Percentiles rank a stretch among this genome's conserved stretches.
phyloP scores from a whole-genome alignment of 164 flowering plant genomes.

The Vitis cinerea region DNA sequence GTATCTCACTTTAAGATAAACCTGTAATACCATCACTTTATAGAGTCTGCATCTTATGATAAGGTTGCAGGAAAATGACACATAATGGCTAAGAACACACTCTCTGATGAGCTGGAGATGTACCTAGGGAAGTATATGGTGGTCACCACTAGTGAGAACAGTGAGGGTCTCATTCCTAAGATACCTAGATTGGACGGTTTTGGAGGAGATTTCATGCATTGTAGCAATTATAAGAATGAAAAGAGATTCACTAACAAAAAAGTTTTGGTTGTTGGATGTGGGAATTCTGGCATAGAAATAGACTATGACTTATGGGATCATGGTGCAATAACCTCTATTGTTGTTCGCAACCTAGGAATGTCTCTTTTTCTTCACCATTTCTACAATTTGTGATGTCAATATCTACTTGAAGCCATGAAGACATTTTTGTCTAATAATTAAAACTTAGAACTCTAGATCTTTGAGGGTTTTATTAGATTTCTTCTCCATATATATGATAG shows the following conservation, averaged over 20 bases:
- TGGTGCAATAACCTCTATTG: conserved; percentile 51
- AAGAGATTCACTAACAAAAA: conserved; percentile 20
- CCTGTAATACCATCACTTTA: conserved; percentile 20
- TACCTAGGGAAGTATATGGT: conserved; percentile 26
- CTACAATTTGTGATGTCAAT: neutral
- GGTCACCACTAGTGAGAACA: conserved; percentile 35
- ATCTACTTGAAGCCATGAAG: neutral
- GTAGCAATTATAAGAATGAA: conserved; percentile 44
- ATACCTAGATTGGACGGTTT: conserved; percentile 26
- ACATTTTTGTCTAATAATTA: too few species aligned
- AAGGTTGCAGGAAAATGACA: conserved; percentile 17
- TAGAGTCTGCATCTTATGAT: conserved; percentile 13
- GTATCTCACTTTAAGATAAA: conserved; percentile 19
- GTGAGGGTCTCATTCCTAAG: conserved; percentile 22
- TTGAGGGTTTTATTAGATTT: neutral
- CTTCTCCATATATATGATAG: neutral
- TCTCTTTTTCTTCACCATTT: neutral
- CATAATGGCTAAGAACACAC: conserved; percentile 19
- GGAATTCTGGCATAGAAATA: conserved; percentile 79
- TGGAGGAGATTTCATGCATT: conserved; percentile 25
- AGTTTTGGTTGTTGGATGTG: conserved; percentile 66
- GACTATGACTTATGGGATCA: conserved; percentile 41
- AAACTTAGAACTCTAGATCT: too few species aligned
- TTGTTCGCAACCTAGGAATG: conserved; percentile 50
- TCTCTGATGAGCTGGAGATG: conserved; percentile 10